Evolutionary conservation across 1,284 basidiomycete species (phyloP).

Genomic region (Irpex sp.): DNA sequence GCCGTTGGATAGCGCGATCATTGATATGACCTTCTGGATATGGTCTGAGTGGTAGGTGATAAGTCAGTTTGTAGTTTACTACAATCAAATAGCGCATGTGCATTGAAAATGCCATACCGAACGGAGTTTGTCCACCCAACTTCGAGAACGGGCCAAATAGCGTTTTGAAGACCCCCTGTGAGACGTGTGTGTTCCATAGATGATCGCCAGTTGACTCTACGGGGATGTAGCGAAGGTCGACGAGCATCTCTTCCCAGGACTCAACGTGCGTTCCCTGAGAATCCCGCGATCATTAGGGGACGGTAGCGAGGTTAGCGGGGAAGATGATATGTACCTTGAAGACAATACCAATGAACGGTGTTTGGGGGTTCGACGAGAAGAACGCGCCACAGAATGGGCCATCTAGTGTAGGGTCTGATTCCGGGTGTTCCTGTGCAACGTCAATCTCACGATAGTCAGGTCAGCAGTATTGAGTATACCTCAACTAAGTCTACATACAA

Average conservation of each 20-base stretch:
- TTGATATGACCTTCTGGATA: slow-evolving; percentile 5
- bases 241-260: slow-evolving; percentile 13
- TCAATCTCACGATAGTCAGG: background rate
- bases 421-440: slow-evolving; percentile 5
- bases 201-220: slow-evolving; percentile 9
- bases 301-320: background rate
- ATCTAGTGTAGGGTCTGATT: slow-evolving; percentile 12
- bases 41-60: slow-evolving; percentile 3
- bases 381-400: slow-evolving; percentile 14
- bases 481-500: slow-evolving; percentile 7
- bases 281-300: background rate
- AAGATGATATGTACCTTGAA: slow-evolving; percentile 10
- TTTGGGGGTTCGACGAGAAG: slow-evolving; percentile 8
- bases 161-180: slow-evolving; percentile 11
- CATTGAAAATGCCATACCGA: slow-evolving; percentile 1
- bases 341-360: slow-evolving; percentile 11
- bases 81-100: background rate
- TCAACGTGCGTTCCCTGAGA: slow-evolving; percentile 13
- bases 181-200: slow-evolving; percentile 13
- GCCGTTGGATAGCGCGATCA: background rate
- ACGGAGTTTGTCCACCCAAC: slow-evolving; percentile 9
- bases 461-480: background rate
- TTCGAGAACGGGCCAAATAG: slow-evolving; percentile 10
- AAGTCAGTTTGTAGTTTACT: background rate
- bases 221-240: slow-evolving; percentile 11